phyloP scores from a whole-genome alignment of 495 filamentous ascomycete genomes.

The Xylaria curta region DNA sequence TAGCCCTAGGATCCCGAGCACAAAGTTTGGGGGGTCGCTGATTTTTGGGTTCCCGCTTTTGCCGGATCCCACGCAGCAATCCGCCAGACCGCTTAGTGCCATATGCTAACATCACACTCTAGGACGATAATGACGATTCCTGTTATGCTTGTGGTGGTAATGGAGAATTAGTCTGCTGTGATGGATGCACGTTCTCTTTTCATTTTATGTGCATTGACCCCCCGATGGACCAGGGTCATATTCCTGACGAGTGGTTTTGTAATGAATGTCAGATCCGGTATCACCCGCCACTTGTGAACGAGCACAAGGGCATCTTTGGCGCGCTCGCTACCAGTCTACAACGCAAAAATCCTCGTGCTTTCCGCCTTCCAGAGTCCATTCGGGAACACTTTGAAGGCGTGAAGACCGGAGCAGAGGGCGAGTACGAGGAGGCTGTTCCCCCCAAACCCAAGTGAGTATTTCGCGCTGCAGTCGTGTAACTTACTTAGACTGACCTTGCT shows the following conservation, averaged over 20 bases:
- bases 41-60: constrained; percentile 37
- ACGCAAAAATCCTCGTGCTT: constrained; percentile 72
- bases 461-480: neutral
- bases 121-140: constrained; percentile 86
- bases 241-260: constrained; percentile 84
- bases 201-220: constrained; percentile 88
- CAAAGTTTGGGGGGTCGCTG: constrained; percentile 30
- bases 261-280: constrained; percentile 64
- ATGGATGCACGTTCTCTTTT: constrained; percentile 84
- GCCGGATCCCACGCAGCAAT: constrained; percentile 30
- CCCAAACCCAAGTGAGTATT: constrained; percentile 48
- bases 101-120: constrained; percentile 36
- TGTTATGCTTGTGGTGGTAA: constrained; percentile 81
- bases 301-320: constrained; percentile 59
- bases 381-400: constrained; percentile 78
- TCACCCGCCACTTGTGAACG: constrained; percentile 43
- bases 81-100: constrained; percentile 19
- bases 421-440: constrained; percentile 69
- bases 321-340: constrained; percentile 64
- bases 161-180: constrained; percentile 90
- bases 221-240: constrained; percentile 67
- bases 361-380: constrained; percentile 69
- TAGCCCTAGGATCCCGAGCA: constrained; percentile 32
- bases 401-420: constrained; percentile 72
- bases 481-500: constrained; percentile 32